Percentiles rank a stretch among this genome's conserved stretches.
Conservation (phyloP, 2,329 filamentous ascomycete genomes). For the Neofusicoccum laricinum region DNA sequence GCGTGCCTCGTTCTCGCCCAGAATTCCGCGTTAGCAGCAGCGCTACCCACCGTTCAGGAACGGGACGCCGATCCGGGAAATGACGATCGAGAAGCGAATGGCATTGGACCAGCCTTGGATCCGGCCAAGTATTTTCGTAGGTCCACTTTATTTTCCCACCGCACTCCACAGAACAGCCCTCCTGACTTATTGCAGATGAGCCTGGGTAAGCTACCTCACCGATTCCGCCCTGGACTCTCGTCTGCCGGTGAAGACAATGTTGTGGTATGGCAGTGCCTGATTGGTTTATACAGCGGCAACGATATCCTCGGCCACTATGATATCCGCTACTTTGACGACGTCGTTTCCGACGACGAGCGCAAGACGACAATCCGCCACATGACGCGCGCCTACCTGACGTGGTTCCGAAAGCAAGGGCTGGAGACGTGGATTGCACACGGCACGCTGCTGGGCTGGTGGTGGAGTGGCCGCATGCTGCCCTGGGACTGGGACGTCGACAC, state of each 20-base stretch:
- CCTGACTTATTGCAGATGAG: constrained; percentile 8
- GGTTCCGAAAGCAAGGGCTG: constrained; percentile 61
- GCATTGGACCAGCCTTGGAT: neutral
- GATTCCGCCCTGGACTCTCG: too few relatives aligned
- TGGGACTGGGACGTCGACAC: constrained; percentile 86
- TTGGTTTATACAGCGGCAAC: constrained; percentile 29
- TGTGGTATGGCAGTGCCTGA: neutral
- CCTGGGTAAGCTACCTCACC: constrained; percentile 8
- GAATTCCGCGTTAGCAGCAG: neutral
- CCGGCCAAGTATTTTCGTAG: constrained; percentile 14
- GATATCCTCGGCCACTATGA: constrained; percentile 71
- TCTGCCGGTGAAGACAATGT: too few relatives aligned
- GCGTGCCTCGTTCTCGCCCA: neutral
- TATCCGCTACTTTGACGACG: constrained; percentile 63
- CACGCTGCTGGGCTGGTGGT: constrained; percentile 84
- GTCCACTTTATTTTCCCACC: neutral
- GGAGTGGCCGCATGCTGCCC: constrained; percentile 74
- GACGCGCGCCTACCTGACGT: constrained; percentile 69
- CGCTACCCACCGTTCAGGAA: neutral
- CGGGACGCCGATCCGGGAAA: neutral
- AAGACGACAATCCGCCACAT: constrained; percentile 66
- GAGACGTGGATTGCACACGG: constrained; percentile 89
- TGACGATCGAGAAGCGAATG: neutral
- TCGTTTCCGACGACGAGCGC: constrained; percentile 64
- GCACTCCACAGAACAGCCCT: neutral